Evolutionary conservation across 2,329 filamentous ascomycete species (phyloP).

Genomic region (Rhynchosporium agropyri): DNA sequence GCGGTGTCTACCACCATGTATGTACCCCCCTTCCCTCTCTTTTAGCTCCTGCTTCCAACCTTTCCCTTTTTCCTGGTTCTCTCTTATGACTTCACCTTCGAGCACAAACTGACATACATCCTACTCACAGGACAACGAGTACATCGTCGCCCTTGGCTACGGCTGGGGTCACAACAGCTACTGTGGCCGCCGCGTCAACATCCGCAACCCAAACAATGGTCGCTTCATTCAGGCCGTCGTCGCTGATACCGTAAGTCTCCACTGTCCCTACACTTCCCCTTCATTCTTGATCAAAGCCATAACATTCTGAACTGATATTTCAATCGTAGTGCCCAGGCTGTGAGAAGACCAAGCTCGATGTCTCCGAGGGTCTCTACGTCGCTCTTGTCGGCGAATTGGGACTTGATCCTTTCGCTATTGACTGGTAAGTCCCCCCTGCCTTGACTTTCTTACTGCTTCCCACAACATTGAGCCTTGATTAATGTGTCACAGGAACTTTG

Average conservation of each 20-base stretch:
- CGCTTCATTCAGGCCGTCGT: neutral
- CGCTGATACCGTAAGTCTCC: constrained; percentile 9
- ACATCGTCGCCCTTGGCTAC: constrained; percentile 10
- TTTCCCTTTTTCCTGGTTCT: neutral
- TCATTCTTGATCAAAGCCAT: neutral
- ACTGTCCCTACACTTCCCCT: no score
- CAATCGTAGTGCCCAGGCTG: neutral
- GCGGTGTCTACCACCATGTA: constrained; percentile 9
- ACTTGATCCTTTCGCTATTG: neutral
- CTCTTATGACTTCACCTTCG: neutral
- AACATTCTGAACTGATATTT: neutral
- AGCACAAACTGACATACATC: neutral
- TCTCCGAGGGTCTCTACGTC: neutral
- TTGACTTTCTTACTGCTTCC: no score
- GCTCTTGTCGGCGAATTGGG: neutral
- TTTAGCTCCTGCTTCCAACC: neutral
- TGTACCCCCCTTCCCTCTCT: neutral
- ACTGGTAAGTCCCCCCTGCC: neutral
- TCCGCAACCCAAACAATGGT: constrained; percentile 4
- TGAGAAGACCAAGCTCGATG: constrained; percentile 4
- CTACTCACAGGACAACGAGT: constrained; percentile 3
- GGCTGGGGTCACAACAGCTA: constrained; percentile 14
- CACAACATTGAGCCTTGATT: no score
- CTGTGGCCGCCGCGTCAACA: constrained; percentile 3
- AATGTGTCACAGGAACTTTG: no score